phyloP scores from a whole-genome alignment of 1,139 yeast genomes.

The Magnusiomyces paraingens region DNA sequence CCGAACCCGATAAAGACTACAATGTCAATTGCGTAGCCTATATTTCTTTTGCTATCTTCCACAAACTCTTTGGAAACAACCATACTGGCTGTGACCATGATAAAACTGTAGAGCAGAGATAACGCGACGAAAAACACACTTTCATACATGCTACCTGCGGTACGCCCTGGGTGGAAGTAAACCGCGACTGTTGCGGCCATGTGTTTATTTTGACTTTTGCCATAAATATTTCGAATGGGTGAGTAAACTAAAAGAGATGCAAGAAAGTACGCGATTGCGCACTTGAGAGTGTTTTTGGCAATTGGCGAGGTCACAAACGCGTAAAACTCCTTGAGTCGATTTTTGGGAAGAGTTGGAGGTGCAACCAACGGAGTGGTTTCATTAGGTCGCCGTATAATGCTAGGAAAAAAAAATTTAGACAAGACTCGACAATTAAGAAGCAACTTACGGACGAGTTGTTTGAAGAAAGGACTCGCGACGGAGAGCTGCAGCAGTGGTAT shows the following conservation, averaged over 20 bases:
- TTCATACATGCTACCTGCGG: conserved; percentile 77
- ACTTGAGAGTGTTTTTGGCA: conserved; percentile 41
- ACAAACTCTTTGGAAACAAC: conserved; percentile 45
- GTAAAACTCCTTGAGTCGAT: conserved; percentile 3
- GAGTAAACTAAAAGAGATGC: conserved; percentile 76
- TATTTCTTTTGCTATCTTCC: conserved; percentile 42
- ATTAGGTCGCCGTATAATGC: not conserved
- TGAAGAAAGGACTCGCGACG: conserved; percentile 4
- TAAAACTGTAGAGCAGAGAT: conserved; percentile 51
- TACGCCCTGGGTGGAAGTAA: conserved; percentile 75
- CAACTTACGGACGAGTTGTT: not conserved
- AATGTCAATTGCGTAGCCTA: conserved; percentile 54
- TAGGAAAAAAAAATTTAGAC: too few species aligned
- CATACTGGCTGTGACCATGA: conserved; percentile 52
- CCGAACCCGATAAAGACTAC: conserved; percentile 47
- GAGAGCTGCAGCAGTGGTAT: conserved; percentile 9
- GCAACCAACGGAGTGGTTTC: conserved; percentile 6
- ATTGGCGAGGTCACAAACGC: not conserved
- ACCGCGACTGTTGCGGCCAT: conserved; percentile 78
- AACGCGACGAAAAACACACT: conserved; percentile 55
- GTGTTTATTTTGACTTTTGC: conserved; percentile 70
- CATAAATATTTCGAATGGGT: conserved; percentile 52
- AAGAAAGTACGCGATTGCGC: conserved; percentile 62
- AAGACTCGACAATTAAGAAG: too few species aligned
- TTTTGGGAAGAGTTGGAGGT: not conserved